phyloP scores from a whole-genome alignment of 345 rosid genomes.

The Populus deltoides region DNA sequence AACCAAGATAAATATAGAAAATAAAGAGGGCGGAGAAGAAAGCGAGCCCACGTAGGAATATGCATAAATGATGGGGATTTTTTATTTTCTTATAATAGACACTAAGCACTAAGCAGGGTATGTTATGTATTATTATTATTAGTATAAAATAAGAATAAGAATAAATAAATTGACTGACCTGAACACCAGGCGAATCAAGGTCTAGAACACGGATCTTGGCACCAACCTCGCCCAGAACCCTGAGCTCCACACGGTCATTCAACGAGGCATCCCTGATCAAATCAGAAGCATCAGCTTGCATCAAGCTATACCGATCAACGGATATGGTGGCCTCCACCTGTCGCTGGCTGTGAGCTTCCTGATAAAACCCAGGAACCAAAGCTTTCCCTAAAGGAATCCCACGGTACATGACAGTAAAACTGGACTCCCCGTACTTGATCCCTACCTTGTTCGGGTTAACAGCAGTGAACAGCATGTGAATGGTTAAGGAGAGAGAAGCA shows the following conservation, averaged over 20 bases:
- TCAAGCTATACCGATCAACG: constrained; percentile 75
- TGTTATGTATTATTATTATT: too few relatives aligned
- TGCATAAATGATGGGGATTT: not conserved
- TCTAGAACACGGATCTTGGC: constrained; percentile 91
- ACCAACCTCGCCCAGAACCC: constrained; percentile 76
- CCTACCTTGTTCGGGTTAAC: constrained; percentile 95
- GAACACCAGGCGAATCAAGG: constrained; percentile 94
- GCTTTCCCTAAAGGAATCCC: constrained; percentile 92
- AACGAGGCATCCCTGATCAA: constrained; percentile 78
- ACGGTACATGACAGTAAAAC: constrained; percentile 89
- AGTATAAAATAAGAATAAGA: too few relatives aligned
- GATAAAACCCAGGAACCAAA: constrained; percentile 83
- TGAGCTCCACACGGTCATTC: constrained; percentile 80
- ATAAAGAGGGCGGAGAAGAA: not conserved
- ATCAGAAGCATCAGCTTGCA: constrained; percentile 78
- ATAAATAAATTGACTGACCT: constrained; percentile 41
- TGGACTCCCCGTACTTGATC: constrained; percentile 92
- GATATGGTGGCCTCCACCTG: constrained; percentile 75
- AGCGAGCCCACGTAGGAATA: not conserved
- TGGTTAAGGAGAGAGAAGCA: constrained; percentile 69
- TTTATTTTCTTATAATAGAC: too few relatives aligned
- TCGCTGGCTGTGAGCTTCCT: constrained; percentile 72
- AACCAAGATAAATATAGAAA: too few relatives aligned
- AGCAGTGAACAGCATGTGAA: constrained; percentile 78
- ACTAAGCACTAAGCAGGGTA: too few relatives aligned